Evolutionary conservation across 2,329 filamentous ascomycete species (phyloP).

Genomic region (Fusarium mundagurra): DNA sequence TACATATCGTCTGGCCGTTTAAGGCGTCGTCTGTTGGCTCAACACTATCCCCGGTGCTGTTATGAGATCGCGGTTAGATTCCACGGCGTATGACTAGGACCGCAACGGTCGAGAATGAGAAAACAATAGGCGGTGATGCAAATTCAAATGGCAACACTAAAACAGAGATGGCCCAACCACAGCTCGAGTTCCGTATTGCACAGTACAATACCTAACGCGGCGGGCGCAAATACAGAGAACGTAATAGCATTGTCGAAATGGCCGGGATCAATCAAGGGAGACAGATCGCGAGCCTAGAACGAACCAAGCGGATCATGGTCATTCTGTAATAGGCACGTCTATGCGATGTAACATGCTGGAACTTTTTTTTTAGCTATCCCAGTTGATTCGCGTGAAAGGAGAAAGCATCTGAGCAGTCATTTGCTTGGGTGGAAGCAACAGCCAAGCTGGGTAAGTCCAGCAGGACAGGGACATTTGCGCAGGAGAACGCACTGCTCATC

Average conservation of each 20-base stretch:
- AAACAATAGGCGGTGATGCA: conserved; percentile 13
- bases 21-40: conserved; percentile 8
- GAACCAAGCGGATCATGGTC: conserved; percentile 4
- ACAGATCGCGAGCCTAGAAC: conserved; percentile 31
- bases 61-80: not conserved
- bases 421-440: not conserved
- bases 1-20: conserved; percentile 16
- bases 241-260: conserved; percentile 10
- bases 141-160: not conserved
- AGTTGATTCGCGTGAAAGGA: conserved; percentile 5
- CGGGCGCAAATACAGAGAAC: conserved; percentile 19
- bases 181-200: conserved; percentile 5
- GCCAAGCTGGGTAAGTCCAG: not conserved
- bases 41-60: conserved; percentile 5
- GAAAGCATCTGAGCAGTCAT: conserved; percentile 13
- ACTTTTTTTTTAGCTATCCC: not conserved
- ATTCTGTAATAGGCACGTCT: not conserved
- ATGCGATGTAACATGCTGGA: conserved; percentile 22
- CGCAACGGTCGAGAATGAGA: conserved; percentile 9
- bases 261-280: conserved; percentile 20
- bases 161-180: conserved; percentile 8
- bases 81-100: conserved; percentile 1
- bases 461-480: not conserved
- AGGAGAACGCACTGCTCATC: not conserved
- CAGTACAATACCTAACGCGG: not conserved